Percentiles rank a stretch among this genome's conserved stretches.
Evolutionary conservation across 1,284 basidiomycete species (phyloP).

Genomic region (Ceratobasidium sp.): DNA sequence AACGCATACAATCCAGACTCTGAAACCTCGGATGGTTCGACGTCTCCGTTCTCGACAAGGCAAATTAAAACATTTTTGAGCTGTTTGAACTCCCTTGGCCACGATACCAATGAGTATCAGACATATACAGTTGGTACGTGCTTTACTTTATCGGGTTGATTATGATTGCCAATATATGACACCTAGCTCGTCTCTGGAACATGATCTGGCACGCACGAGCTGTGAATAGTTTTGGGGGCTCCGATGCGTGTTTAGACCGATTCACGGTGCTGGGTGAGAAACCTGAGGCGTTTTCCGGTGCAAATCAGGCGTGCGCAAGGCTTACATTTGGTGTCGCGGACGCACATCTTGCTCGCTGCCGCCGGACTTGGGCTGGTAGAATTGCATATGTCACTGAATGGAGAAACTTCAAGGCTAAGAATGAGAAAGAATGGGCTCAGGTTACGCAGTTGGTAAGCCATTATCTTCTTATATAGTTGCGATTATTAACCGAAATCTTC

Average conservation of each 20-base stretch:
- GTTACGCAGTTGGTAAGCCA: slow-evolving; percentile 12
- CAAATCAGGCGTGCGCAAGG: neutral
- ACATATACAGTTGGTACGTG: slow-evolving; percentile 20
- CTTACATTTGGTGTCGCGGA: slow-evolving; percentile 9
- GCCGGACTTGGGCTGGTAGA: slow-evolving; percentile 15
- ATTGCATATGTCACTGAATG: slow-evolving; percentile 16
- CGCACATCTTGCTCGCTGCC: neutral
- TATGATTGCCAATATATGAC: neutral
- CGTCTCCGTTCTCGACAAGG: slow-evolving; percentile 9
- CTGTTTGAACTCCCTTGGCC: neutral
- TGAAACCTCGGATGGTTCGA: slow-evolving; percentile 18
- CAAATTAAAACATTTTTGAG: slow-evolving; percentile 7
- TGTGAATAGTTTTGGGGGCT: slow-evolving; percentile 15
- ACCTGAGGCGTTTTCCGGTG: slow-evolving; percentile 1
- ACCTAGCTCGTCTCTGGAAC: slow-evolving; percentile 24
- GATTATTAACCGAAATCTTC: neutral
- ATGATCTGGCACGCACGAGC: slow-evolving; percentile 35
- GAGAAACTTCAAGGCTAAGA: slow-evolving; percentile 15
- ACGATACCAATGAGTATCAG: neutral
- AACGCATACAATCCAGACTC: slow-evolving; percentile 3
- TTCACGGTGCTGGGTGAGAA: slow-evolving; percentile 6
- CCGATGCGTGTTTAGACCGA: slow-evolving; percentile 30
- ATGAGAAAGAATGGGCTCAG: slow-evolving; percentile 27
- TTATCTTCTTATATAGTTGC: neutral
- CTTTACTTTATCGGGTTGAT: neutral